Conservation (phyloP, 2,329 filamentous ascomycete species). For the Fragosphaeria purpurea region DNA sequence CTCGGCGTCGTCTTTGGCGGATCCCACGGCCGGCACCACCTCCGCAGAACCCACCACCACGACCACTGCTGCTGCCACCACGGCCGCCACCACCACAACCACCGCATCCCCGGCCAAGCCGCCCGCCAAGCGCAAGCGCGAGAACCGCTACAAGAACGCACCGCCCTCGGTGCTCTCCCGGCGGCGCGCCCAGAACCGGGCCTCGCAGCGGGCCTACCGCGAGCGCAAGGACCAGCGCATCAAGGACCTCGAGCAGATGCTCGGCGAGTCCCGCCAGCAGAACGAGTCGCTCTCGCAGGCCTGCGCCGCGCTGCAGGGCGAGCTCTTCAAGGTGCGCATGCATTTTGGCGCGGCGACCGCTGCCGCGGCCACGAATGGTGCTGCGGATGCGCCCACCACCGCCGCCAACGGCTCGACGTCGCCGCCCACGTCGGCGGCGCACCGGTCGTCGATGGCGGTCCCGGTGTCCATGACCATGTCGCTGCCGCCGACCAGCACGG, state of each 20-base stretch:
- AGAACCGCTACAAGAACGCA: conserved; percentile 44
- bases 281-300: conserved; percentile 46
- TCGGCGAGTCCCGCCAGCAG: conserved; percentile 42
- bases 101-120: conserved; percentile 20
- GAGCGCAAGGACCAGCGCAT: conserved; percentile 57
- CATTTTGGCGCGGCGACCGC: too few relatives aligned
- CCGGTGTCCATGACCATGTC: too few relatives aligned
- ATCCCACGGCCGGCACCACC: too few relatives aligned
- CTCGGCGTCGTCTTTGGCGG: too few relatives aligned
- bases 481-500: too few relatives aligned
- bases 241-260: conserved; percentile 49
- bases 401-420: conserved; percentile 6
- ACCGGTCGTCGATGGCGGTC: too few relatives aligned
- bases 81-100: conserved; percentile 2
- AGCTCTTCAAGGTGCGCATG: conserved; percentile 27
- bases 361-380: too few relatives aligned
- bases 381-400: too few relatives aligned
- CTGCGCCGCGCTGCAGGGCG: conserved; percentile 38
- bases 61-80: background rate
- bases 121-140: conserved; percentile 36
- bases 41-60: too few relatives aligned
- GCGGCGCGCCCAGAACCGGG: conserved; percentile 49
- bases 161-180: conserved; percentile 41
- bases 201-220: conserved; percentile 50
- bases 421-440: conserved; percentile 1